Evolutionary conservation across 2,329 filamentous ascomycete species (phyloP).

Genomic region (Penicillium sp.): DNA sequence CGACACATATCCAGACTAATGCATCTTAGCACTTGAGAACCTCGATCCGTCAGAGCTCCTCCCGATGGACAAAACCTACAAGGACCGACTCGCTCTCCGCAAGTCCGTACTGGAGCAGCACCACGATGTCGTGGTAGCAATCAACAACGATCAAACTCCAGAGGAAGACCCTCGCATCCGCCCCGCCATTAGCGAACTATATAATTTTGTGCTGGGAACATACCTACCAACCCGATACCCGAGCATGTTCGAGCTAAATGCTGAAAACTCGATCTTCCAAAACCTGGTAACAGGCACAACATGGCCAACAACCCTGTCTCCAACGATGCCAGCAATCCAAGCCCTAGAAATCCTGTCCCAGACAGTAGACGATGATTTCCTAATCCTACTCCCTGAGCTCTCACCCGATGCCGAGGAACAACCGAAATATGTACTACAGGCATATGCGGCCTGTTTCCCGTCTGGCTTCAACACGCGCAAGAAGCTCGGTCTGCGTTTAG

Average conservation of each 20-base stretch:
- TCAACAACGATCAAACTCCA: slow-evolving; percentile 33
- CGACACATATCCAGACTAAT: slow-evolving; percentile 6
- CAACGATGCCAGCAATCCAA: slow-evolving; percentile 32
- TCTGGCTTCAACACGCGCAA: slow-evolving; percentile 56
- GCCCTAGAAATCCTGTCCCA: slow-evolving; percentile 51
- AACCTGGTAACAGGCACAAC: slow-evolving; percentile 49
- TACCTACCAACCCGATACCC: slow-evolving; percentile 61
- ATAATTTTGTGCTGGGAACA: slow-evolving; percentile 49
- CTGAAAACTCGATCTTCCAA: slow-evolving; percentile 30
- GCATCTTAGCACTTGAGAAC: slow-evolving; percentile 50
- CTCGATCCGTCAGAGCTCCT: slow-evolving; percentile 55
- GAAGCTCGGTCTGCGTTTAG: slow-evolving; percentile 54
- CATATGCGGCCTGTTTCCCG: slow-evolving; percentile 57
- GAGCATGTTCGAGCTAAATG: slow-evolving; percentile 46
- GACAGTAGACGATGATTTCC: slow-evolving; percentile 60
- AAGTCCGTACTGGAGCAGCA: slow-evolving; percentile 47
- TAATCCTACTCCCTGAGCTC: slow-evolving; percentile 53
- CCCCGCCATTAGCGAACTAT: slow-evolving; percentile 53
- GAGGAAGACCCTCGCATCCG: slow-evolving; percentile 37
- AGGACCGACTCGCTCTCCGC: slow-evolving; percentile 51
- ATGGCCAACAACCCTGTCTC: slow-evolving; percentile 38
- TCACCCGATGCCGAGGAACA: slow-evolving; percentile 19
- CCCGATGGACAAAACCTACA: slow-evolving; percentile 59
- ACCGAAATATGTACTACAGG: slow-evolving; percentile 54
- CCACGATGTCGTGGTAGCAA: slow-evolving; percentile 40